Base-by-base conservation (phyloP, 768 basidiomycete species). In the Auricularia auricula-judae region DNA sequence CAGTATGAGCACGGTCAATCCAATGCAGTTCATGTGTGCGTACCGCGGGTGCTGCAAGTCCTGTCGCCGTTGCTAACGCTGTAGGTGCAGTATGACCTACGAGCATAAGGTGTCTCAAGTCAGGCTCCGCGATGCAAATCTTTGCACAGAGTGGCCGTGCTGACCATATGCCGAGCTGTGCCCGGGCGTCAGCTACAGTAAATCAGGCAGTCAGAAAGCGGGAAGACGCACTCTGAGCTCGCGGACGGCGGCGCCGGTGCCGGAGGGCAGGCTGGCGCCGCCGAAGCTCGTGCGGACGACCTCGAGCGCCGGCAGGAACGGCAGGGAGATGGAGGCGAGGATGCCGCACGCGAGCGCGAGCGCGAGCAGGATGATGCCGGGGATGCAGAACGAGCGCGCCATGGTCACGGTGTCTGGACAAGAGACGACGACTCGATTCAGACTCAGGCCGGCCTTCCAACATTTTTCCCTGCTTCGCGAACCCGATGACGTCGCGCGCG, bases 121-220 rank as follows among this genome's bases (percentile, higher is more conserved):
- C 12, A n/a, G 29, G 21, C 58, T 53, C 36, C 5, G n/a, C 39
- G 62, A 63, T 59, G 56, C 18, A 36, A 68, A 59, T 51, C 47
- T 18, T 18, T 12, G 11, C 5, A 4, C 8, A 0, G 11, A 18
- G 21, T 18, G 18, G 21, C 47, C 47, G 47, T 18, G 21, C 73
- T 63, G 65, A 88, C 89, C 89, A 91, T 36, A 88, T 78, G 68
- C 89, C 89, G 70, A 88, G 80, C 88, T 91, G 54, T 59, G 29
- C 4, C 12, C 63, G 7, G 29, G 35, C 34, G 3, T 65, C 43
- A 33, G 4, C 62, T 68, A 64, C 62, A 63, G 35, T 62, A 64
- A 62, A 54, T 36, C 36, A 60, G 36, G 16, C 43, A 21, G 3
- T 44, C 36, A 12, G 16, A 64, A 11, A 36, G 61, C 3, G 1